Evolutionary conservation across 1,284 basidiomycete species (phyloP), one percentile per base, ranked within the genome.

Genomic region (Rhizoctonia solani): DNA sequence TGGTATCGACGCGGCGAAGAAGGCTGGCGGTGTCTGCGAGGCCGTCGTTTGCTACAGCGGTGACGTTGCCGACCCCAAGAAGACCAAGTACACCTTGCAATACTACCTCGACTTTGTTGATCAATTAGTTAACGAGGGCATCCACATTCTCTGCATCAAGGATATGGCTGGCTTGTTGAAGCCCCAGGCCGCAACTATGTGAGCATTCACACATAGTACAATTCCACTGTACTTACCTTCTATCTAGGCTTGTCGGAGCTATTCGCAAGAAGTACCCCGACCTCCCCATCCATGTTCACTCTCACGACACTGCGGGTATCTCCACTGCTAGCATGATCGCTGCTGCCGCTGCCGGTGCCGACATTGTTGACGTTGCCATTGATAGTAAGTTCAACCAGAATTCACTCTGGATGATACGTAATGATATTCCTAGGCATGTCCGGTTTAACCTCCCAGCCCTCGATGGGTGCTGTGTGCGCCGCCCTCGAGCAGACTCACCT

Each of bases 121-220:
- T 73, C 84, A 98, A 80, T 89, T 99, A 65, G 95, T 99, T 71
- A 82, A 86, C 66, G 95, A 97, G 77, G 97, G 97, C 54, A 95
- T 99, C 74, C 97, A 99, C 79, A 89, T 99, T 66, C 86, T 99
- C 69, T 93, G 94, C 78, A 93, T 99, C 80, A 99, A 99, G 83
- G 97, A 99, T 77, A 99, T 99, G 97, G 97, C 97, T 71, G 97
- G 97, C 77, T 80, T 99, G 58, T 83, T 99, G 74, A 99, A 98
- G 79, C 97, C 97, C 39, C 85, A 93, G 74, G 90, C 97, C 53
- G 97, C 96, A 14, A 94, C 82, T 72, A 75, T 97, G 90, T 93
- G 73, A 71, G 85, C 78, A 4, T 8, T 63, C 53, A 27, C 11
- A 71, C 67, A 59, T 25, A 46, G 23, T 27, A 5, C 9, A 21